Base-by-base conservation (phyloP, 1,284 basidiomycete genomes). In the Cystobasidium slooffiae region DNA sequence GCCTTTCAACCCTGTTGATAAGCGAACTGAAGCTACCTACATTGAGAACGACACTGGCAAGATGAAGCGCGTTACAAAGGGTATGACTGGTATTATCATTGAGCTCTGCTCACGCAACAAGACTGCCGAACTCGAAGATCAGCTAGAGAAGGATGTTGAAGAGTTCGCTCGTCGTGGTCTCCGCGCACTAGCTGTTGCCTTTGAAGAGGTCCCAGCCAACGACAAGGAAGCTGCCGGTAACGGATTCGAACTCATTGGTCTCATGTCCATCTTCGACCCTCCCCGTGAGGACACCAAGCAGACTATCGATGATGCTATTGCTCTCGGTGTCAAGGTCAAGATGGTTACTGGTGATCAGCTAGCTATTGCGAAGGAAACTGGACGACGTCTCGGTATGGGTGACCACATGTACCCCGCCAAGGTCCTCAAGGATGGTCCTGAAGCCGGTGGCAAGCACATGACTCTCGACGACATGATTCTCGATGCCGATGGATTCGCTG, bases 261-360 rank as follows among this genome's bases (percentile, higher is more conserved):
- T 98, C 46, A 90, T 98, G 77, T 90, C 95, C 79, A 98, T 98
- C 86, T 97, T 94, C 85, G 95, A 98, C 84, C 96, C 95, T 79
- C 95, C 95, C 78, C 93, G 95, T 85, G 91, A 92, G 9, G 96
- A 99, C 84, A 99, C 96, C 84, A 97, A 97, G 87, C 92, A 97
- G 86, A 99, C 96, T 47, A 97, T 99, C 82, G 69, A 97, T 83
- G 94, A 97, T 84, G 95, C 95, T 75, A 86, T 94, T 77, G 90
- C 90, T 76, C 92, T 98, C 82, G 95, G 96, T 85, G 94, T 98
- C 79, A 91, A 91, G 84, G 95, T 98, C 84, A 98, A 98, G 91
- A 98, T 98, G 96, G 94, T 97, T 78, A 98, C 95, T 62, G 95
- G 95, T 88, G 95, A 98, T 84, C 94, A 97, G 86, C 92, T 98